Base-by-base conservation (phyloP, 495 filamentous ascomycete species). In the Penicillium paradoxum region DNA sequence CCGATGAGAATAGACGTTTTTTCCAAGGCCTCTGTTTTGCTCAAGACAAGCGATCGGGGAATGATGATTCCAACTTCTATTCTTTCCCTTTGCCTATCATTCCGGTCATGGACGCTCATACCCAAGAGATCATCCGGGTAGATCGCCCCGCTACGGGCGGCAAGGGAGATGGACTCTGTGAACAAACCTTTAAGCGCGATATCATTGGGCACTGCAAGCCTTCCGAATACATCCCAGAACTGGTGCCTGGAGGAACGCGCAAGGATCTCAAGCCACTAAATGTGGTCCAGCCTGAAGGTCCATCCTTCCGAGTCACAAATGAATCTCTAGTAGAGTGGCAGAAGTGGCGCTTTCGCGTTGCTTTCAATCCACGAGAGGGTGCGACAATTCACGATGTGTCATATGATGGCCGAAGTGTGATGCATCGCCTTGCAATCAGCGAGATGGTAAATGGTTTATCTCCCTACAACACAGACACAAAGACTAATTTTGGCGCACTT, bases 231-330 rank as follows among this genome's bases (percentile, higher is more conserved):
- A 79, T 76, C 2, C 73, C 73, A 0, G 89, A 93, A 58, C 64
- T 80, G 15, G 82, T 91, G 40, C 59, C 69, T 0, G 60, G 68
- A 8, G 71, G 78, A 8, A 77, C 90, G n/a, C 65, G 77, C 32
- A 79, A 79, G 63, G 81, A 90, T 62, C 67, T 93, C 34, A 93
- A 92, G 68, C 88, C 89, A 3, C 69, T 92, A 53, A 85, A 86
- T 29, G 82, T 95, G 0, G 69, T 84, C 11, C 90, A 95, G 60
- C 89, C 89, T 0, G 81, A 92, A 46, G 90, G 90, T 1, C 83
- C 84, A 5, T 89, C 86, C 4, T 95, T 95, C 72, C 67, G 57
- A 8, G 73, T 76, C 17, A 71, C 69, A 1, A 68, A 75, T 14
- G 80, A 81, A 30, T 75, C 77, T 21, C 68, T 78, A 32, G 72